Conservation (phyloP, 805 yeast genomes). For the Candida xiaguanensis region DNA sequence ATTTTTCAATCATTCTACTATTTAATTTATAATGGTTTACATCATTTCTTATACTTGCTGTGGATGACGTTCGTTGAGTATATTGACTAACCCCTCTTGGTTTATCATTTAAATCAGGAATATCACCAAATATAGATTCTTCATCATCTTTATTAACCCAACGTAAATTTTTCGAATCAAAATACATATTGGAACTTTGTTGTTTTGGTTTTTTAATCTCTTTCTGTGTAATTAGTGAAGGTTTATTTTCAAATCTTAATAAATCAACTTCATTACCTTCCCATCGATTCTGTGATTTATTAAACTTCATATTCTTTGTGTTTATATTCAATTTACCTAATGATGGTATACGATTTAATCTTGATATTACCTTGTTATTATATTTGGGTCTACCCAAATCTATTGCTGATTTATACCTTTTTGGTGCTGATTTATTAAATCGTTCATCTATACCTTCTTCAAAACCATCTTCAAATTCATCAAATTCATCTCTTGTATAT, state of each 20-base stretch:
- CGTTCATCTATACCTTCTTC: slow-evolving; percentile 15
- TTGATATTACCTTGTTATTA: slow-evolving; percentile 31
- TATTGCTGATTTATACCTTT: slow-evolving; percentile 32
- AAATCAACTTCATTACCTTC: slow-evolving; percentile 63
- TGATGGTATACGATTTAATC: slow-evolving; percentile 40
- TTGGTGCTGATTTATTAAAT: slow-evolving; percentile 10
- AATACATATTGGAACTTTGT: slow-evolving; percentile 46
- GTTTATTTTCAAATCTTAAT: slow-evolving; percentile 46
- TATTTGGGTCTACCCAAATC: slow-evolving; percentile 31
- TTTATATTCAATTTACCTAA: slow-evolving; percentile 29
- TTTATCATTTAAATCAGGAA: slow-evolving; percentile 39
- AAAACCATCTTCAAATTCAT: slow-evolving; percentile 36
- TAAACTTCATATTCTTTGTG: slow-evolving; percentile 45
- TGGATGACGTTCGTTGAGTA: slow-evolving; percentile 35
- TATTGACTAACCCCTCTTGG: slow-evolving; percentile 32
- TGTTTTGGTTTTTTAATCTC: slow-evolving; percentile 13
- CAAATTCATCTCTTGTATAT: slow-evolving; percentile 34
- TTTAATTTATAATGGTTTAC: slow-evolving; percentile 26
- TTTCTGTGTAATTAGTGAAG: slow-evolving; percentile 32
- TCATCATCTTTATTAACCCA: slow-evolving; percentile 53
- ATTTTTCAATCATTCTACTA: slow-evolving; percentile 25
- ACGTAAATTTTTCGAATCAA: slow-evolving; percentile 51
- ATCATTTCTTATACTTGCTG: slow-evolving; percentile 10
- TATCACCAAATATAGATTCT: slow-evolving; percentile 44
- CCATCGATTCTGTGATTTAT: slow-evolving; percentile 52